Evolutionary conservation across 1,284 basidiomycete genomes (phyloP).

Genomic region (Melanopsichium pennsylvanicum): DNA sequence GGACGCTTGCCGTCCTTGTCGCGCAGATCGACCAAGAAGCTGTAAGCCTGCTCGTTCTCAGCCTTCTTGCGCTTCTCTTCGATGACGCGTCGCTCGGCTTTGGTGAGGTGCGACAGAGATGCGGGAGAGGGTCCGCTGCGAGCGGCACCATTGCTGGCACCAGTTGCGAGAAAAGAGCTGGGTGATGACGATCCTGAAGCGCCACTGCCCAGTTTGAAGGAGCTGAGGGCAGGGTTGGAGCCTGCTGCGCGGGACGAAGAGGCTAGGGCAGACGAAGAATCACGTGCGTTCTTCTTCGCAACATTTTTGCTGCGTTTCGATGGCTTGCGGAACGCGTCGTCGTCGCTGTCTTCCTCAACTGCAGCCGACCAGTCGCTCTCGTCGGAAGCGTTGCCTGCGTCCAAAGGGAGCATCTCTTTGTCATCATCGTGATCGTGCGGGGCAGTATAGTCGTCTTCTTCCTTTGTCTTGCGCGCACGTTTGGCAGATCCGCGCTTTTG

Average conservation of each 20-base stretch:
- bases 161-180: neutral
- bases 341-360: slow-evolving; percentile 23
- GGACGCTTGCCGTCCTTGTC: slow-evolving; percentile 87
- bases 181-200: slow-evolving; percentile 18
- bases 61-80: slow-evolving; percentile 73
- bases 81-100: slow-evolving; percentile 77
- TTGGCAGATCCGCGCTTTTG: slow-evolving; percentile 20
- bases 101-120: slow-evolving; percentile 75
- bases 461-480: slow-evolving; percentile 26
- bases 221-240: slow-evolving; percentile 14
- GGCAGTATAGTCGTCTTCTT: slow-evolving; percentile 57
- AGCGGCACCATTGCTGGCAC: slow-evolving; percentile 7
- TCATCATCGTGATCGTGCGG: slow-evolving; percentile 45
- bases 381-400: slow-evolving; percentile 27
- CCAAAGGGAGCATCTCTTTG: slow-evolving; percentile 26
- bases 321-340: slow-evolving; percentile 11
- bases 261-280: neutral
- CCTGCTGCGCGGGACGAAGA: slow-evolving; percentile 12
- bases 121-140: slow-evolving; percentile 15
- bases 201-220: slow-evolving; percentile 29
- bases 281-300: neutral
- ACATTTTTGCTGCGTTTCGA: slow-evolving; percentile 12
- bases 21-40: slow-evolving; percentile 78
- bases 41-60: slow-evolving; percentile 79
- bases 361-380: slow-evolving; percentile 12